Percentiles rank a stretch among this genome's conserved stretches.
Evolutionary conservation across 2,329 filamentous ascomycete species (phyloP).

Genomic region (Cercospora zeina): DNA sequence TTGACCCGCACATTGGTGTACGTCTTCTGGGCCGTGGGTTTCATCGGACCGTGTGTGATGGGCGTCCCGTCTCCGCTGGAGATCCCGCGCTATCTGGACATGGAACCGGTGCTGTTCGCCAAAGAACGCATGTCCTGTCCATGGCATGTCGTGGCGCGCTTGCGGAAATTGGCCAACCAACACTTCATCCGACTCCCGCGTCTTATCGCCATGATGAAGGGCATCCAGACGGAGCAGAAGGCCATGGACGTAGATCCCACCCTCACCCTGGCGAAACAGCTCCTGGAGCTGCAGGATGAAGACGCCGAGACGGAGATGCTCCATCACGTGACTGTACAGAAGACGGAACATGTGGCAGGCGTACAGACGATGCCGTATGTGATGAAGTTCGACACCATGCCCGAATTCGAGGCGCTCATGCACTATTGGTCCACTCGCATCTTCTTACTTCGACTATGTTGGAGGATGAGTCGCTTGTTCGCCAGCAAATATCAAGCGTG

Average conservation of each 20-base stretch:
- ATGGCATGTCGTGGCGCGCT: constrained; percentile 7
- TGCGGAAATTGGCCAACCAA: constrained; percentile 25
- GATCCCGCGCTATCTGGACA: constrained; percentile 20
- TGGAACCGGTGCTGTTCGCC: constrained; percentile 22
- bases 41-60: constrained; percentile 27
- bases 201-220: constrained; percentile 21
- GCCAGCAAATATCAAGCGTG: constrained; percentile 18
- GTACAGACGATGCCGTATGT: constrained; percentile 18
- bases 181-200: constrained; percentile 26
- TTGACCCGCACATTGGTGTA: constrained; percentile 23
- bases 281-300: constrained; percentile 20
- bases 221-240: constrained; percentile 11
- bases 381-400: constrained; percentile 24
- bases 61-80: constrained; percentile 23
- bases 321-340: constrained; percentile 24
- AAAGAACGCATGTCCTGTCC: constrained; percentile 19
- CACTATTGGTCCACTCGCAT: constrained; percentile 27
- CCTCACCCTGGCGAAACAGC: constrained; percentile 18
- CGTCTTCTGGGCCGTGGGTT: constrained; percentile 25
- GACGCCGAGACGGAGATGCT: constrained; percentile 24
- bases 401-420: constrained; percentile 23
- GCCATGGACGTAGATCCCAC: constrained; percentile 16
- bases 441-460: constrained; percentile 24
- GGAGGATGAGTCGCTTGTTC: constrained; percentile 21
- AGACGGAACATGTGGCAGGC: constrained; percentile 9